Evolutionary conservation across 352 stramenopile species (phyloP), one percentile per base, ranked within the genome.

Genomic region (Pythium pyrilobum): DNA sequence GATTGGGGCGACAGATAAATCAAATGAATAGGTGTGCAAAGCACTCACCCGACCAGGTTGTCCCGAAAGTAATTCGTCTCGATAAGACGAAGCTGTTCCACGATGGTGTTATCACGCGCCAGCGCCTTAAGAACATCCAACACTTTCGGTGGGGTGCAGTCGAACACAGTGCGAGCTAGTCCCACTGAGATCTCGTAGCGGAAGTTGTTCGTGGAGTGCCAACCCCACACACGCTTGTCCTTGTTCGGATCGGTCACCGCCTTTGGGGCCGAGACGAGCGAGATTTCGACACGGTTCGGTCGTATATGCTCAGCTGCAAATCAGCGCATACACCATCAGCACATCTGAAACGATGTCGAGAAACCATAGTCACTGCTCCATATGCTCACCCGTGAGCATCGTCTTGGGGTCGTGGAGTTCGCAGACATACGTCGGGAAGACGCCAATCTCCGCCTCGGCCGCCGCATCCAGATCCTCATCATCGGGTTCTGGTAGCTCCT

Each of bases 381-480:
- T 37, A 18, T 23, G 39, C 59, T 33, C 50, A 91, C 80, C 80
- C 43, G 79, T 62, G 48, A 91, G 74, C 33, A 91, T 73, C 10
- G 68, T 59, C 45, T 89, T 89, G 7, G 81, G 81, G 62, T 91
- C 81, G 46, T 91, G 81, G 10, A 87, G 64, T 50, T 82, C 76
- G 45, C 81, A 91, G 24, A 91, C 67, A 39, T 89, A 91, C 15
- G 81, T 89, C 9, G 77, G 69, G 42, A 86, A 72, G 5, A 54
- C 25, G 44, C 62, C 55, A n/a, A 71, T 51, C 29, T 67, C 51
- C 2, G 71, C 59, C 16, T 66, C 68, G 7, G 64, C 64, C n/a
- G 34, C 47, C 1, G 48, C 54, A 23, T 76, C 67, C 2, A 64
- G 37, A n/a, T 72, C 56, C 25, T 72, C 55, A 16, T 70, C 49